Base-by-base conservation (phyloP, 2,329 filamentous ascomycete species). In the Pseudohalonectria lignicola region DNA sequence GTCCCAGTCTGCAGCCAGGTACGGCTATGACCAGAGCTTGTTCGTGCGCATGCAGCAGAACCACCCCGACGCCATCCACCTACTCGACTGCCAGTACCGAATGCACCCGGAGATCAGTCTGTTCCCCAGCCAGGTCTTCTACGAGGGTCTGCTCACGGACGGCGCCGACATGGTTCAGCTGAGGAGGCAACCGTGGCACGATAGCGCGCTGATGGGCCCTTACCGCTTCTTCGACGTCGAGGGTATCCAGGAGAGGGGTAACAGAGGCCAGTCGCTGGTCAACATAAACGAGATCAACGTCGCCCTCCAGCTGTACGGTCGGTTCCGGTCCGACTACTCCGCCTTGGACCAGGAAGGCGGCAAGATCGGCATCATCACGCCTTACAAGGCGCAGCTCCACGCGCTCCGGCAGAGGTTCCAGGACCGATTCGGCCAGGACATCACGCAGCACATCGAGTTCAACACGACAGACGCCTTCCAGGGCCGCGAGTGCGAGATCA, bases 381-480 rank as follows among this genome's bases (percentile, higher is more conserved):
- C 90, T 0, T 98, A 98, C 62, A 98, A 96, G 56, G 87, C 86
- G 16, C 92, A 98, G 56, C 65, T 98, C 12, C 76, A 72, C 40
- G 81, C 87, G 56, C 69, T 98, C 41, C 87, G 83, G 45, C 67
- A 70, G 34, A 78, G 79, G 2, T 98, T 98, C 56, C 63, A 69
- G 8, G 64, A 71, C 12, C 69, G 69, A 31, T 96, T 83, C 52
- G 87, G 90, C 26, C 75, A 84, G 4, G 61, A 58, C 1, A 87
- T 98, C 46, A 71, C 79, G 18, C 79, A 83, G 23, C 73, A 74
- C 16, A 82, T 98, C 46, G 93, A 98, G 48, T 98, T 98, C 72
- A 98, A 98, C 58, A 98, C 92, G 0, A 98, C 92, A 1, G 92
- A 98, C 62, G 93, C 92, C 15, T 98, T 95, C 58, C 92, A 98